These are phyloP conservation scores for Xylaria nigripes DNA, from an alignment of 495 filamentous ascomycete species.

Conservation along the genomic window DNA sequence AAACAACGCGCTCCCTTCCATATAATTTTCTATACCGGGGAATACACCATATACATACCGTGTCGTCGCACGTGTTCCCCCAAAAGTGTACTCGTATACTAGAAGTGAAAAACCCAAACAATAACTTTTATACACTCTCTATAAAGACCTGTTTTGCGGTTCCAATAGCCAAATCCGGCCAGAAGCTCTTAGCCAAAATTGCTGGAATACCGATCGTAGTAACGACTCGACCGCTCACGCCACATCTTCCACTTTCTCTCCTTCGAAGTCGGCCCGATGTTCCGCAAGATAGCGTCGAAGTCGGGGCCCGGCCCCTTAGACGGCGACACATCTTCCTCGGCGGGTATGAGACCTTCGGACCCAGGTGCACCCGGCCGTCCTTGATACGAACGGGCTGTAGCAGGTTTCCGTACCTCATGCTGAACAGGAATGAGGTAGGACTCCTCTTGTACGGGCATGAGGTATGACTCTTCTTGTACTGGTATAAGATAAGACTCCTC, in stretches of 20 bases:
- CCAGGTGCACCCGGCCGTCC: neutral
- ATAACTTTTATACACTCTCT: too few relatives aligned
- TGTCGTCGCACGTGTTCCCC: too few relatives aligned
- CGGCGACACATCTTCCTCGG: neutral
- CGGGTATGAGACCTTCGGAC: neutral
- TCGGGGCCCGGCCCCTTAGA: neutral
- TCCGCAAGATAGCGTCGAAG: constrained; percentile 4
- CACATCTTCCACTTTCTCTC: neutral
- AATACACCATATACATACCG: too few relatives aligned
- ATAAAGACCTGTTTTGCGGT: too few relatives aligned
- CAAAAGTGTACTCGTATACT: too few relatives aligned
- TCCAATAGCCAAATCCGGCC: too few relatives aligned
- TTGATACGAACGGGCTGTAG: neutral
- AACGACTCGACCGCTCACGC: constrained; percentile 1
- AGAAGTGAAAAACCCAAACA: too few relatives aligned
- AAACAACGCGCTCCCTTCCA: too few relatives aligned
- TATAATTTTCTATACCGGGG: too few relatives aligned
- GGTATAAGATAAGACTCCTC: neutral
- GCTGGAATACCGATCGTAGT: constrained; percentile 8
- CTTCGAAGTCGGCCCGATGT: constrained; percentile 2
- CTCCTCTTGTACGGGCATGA: neutral
- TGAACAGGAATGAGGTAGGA: neutral
- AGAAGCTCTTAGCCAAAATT: neutral
- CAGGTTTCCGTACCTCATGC: neutral
- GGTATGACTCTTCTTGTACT: neutral